These are phyloP conservation scores for Harringtonia lauricola DNA, from an alignment of 2,329 filamentous ascomycete species.

Conservation along the genomic window DNA sequence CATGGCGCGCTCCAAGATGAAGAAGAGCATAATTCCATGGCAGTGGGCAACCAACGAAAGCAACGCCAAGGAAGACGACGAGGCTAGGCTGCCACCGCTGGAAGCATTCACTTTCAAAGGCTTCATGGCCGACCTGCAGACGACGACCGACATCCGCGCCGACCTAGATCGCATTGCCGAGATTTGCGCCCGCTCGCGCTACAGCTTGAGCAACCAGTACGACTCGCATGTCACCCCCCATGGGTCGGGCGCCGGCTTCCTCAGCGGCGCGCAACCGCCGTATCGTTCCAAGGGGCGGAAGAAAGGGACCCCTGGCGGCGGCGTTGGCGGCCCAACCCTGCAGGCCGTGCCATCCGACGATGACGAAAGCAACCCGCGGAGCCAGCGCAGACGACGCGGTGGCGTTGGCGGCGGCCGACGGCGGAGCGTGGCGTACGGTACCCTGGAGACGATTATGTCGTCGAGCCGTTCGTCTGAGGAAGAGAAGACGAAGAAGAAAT, in stretches of 20 bases:
- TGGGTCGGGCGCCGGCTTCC: constrained; percentile 41
- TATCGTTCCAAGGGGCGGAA: constrained; percentile 5
- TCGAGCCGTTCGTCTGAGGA: constrained; percentile 55
- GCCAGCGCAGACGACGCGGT: constrained; percentile 28
- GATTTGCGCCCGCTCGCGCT: constrained; percentile 53
- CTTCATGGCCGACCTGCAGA: constrained; percentile 36
- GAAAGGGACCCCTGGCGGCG: constrained; percentile 14
- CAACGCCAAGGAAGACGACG: constrained; percentile 9
- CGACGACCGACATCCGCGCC: constrained; percentile 36
- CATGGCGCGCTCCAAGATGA: constrained; percentile 32
- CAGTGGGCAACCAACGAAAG: constrained; percentile 15
- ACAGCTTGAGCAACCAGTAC: constrained; percentile 56
- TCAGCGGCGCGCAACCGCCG: constrained; percentile 11
- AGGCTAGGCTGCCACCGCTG: constrained; percentile 43
- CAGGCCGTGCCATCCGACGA: constrained; percentile 48
- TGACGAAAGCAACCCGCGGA: constrained; percentile 27
- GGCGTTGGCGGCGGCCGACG: constrained; percentile 29
- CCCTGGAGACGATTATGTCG: constrained; percentile 56
- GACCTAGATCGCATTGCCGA: constrained; percentile 56
- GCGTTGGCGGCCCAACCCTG: constrained; percentile 38
- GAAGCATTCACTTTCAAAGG: constrained; percentile 56
- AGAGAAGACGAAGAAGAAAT: constrained; percentile 47
- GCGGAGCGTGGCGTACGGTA: constrained; percentile 47
- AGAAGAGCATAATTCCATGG: constrained; percentile 24
- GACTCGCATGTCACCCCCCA: constrained; percentile 54